Conservation (phyloP, 73 alveolate species). For the Symbiodinium natans region DNA sequence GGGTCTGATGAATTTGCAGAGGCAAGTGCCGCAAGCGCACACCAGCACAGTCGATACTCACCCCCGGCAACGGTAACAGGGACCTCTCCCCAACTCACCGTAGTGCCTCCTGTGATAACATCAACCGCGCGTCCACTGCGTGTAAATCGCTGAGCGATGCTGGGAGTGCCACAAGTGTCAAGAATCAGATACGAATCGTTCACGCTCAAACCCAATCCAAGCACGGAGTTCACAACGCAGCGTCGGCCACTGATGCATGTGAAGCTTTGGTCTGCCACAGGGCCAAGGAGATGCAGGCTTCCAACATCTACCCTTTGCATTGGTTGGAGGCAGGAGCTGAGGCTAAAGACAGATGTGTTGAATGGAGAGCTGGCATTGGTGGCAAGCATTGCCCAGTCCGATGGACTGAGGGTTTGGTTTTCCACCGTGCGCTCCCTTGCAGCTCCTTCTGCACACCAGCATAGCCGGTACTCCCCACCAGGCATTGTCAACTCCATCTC, state of each 20-base stretch:
- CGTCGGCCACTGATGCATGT: constrained; percentile 22
- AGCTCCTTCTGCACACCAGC: constrained; percentile 27
- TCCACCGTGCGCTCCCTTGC: background rate
- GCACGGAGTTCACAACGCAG: background rate
- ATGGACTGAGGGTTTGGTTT: background rate
- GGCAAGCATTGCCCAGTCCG: constrained; percentile 9
- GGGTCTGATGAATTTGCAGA: background rate
- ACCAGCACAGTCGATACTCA: constrained; percentile 47
- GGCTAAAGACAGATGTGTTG: background rate
- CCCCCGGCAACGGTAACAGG: background rate
- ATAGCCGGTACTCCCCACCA: constrained; percentile 27
- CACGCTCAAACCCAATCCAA: background rate
- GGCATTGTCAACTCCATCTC: background rate
- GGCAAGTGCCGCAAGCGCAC: background rate
- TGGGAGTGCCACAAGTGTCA: constrained; percentile 25
- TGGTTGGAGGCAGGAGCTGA: background rate
- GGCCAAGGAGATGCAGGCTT: constrained; percentile 13
- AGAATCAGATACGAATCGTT: constrained; percentile 2
- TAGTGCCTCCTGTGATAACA: background rate
- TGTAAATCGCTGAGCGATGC: background rate
- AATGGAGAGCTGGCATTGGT: background rate
- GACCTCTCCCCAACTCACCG: background rate
- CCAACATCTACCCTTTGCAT: constrained; percentile 15
- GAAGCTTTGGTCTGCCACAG: background rate
- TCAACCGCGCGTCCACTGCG: background rate